Base-by-base conservation (phyloP, 2,329 filamentous ascomycete genomes). In the Thielaviopsis populi region DNA sequence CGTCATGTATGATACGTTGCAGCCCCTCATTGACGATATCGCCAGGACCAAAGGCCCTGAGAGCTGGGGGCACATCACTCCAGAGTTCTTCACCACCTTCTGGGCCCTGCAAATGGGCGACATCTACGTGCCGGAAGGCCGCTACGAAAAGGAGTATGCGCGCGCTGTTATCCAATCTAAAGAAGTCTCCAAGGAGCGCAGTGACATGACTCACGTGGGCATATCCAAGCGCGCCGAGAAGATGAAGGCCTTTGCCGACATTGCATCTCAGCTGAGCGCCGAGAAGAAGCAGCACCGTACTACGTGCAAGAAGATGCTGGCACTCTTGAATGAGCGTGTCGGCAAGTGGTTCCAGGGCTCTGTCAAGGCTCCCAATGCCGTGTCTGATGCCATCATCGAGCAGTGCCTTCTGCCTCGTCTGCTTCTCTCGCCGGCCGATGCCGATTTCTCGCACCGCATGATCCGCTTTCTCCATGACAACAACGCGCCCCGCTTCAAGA, bases 351-450 rank as follows among this genome's bases (percentile, higher is more conserved):
- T 97, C 72, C 76, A 79, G 24, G 79, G 79, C 6, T 78, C 82
- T 68, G 22, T 58, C 7, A 59, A 41, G 13, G 27, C 62, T 2
- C 80, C 81, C 3, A 80, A 82, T 10, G 79, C 84, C 68, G 84
- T 95, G 3, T 88, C 92, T 62, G 84, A 91, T 69, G 80, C 83
- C 2, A 76, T 99, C 19, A 80, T 99, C 10, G 91, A 97, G 73
- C 86, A 95, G 69, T 99, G 94, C 72, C 85, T 99, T 68, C 75
- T 97, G n/a, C 94, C 94, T 10, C 86, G 94, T 50, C 79, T 95
- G 19, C 80, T 94, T 30, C 78, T 96, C 37, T 96, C 91, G 0
- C 84, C 90, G 1, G 81, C 88, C 60, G 94, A 99, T 72, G 89
- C 92, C 0, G 89, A 95, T 69, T 99, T 89, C 75, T 87, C 85